A percentile compares a stretch with the other conserved stretches of the same genome.
phyloP scores from a whole-genome alignment of 1,284 basidiomycete genomes.

The Ceratobasidium sp. region DNA sequence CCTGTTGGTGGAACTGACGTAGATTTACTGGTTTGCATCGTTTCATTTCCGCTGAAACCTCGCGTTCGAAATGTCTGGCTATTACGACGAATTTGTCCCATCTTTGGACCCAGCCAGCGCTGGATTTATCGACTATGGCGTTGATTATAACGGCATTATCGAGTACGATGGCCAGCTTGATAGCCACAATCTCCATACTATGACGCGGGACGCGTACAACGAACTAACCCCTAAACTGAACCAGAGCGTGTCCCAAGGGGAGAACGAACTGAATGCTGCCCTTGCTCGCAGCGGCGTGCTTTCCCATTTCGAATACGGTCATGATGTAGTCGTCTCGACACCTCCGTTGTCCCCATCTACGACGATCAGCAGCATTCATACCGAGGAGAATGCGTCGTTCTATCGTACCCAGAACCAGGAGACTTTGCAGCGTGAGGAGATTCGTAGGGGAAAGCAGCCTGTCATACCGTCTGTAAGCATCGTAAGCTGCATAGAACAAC shows the following conservation, averaged over 20 bases:
- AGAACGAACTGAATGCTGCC: not conserved
- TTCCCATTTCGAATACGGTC: not conserved
- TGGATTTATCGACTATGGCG: not conserved
- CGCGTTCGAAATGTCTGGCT: not conserved
- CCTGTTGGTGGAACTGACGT: too few relatives aligned
- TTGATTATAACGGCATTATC: constrained; percentile 12
- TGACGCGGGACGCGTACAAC: constrained; percentile 15
- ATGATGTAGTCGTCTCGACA: constrained; percentile 8
- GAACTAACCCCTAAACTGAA: constrained; percentile 23
- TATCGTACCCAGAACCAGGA: not conserved
- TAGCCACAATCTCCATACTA: constrained; percentile 2
- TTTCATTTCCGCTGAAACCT: not conserved
- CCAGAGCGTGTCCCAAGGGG: not conserved
- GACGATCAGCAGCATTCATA: constrained; percentile 30
- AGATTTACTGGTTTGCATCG: not conserved
- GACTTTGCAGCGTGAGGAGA: constrained; percentile 1
- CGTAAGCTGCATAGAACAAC: not conserved
- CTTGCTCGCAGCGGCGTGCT: not conserved
- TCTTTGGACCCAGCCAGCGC: not conserved
- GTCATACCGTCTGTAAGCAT: not conserved
- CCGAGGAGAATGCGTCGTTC: not conserved
- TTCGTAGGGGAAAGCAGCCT: constrained; percentile 23
- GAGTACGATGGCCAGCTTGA: constrained; percentile 8
- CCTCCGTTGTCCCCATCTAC: constrained; percentile 28
- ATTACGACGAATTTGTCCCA: constrained; percentile 5